A percentile compares a stretch with the other conserved stretches of the same genome.
Conservation (phyloP, 306 rosid genomes). For the Leucaena leucocephala region DNA sequence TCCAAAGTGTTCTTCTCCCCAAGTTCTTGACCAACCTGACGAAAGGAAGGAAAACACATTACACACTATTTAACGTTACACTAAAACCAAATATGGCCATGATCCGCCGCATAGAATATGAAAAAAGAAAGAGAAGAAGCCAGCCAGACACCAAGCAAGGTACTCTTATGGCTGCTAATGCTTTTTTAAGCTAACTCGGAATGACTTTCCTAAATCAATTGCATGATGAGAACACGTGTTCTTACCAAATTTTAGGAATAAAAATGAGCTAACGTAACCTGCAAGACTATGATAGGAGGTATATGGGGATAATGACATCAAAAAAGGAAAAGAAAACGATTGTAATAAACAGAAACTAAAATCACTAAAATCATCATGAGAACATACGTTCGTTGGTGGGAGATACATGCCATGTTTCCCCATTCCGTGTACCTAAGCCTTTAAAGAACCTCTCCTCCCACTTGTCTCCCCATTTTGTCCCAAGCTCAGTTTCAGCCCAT, state of each 20-base stretch:
- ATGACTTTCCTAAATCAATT: not conserved
- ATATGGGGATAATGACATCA: not conserved
- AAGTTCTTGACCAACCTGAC: conserved; percentile 98
- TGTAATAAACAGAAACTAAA: not conserved
- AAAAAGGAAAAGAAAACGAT: not conserved
- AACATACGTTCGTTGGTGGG: conserved; percentile 77
- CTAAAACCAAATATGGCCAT: conserved; percentile 15
- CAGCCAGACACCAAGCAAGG: not conserved
- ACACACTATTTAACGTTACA: not conserved
- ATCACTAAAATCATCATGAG: conserved; percentile 25
- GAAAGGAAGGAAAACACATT: conserved; percentile 32
- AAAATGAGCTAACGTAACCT: not conserved
- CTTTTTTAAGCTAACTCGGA: not conserved
- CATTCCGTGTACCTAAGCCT: conserved; percentile 95
- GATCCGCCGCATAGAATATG: conserved; percentile 6
- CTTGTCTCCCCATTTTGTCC: conserved; percentile 99
- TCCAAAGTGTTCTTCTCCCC: conserved; percentile 99
- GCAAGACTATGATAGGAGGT: too few relatives aligned
- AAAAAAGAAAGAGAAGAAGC: not conserved
- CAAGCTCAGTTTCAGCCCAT: conserved; percentile 97
- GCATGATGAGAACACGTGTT: not conserved
- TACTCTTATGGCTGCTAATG: not conserved
- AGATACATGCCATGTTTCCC: conserved; percentile 98
- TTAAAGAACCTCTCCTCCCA: conserved; percentile 97
- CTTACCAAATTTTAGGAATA: not conserved